Evolutionary conservation across 139 green algal genomes (phyloP).

Genomic region (Picochlorum sp.): DNA sequence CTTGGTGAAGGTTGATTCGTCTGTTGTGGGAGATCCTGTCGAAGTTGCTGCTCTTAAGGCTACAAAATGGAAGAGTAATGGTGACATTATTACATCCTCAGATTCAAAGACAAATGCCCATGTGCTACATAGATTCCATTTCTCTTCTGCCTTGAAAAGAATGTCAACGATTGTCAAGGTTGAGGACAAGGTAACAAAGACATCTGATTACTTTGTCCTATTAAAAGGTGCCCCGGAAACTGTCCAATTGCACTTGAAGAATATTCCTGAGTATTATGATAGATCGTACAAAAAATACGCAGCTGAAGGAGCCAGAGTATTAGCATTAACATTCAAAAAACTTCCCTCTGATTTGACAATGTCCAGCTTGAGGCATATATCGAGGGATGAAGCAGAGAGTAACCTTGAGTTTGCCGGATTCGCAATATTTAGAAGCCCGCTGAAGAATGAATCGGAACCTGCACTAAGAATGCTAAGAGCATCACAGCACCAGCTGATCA

Average conservation of each 20-base stretch:
- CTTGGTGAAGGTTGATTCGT: slow-evolving; percentile 55
- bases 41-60: slow-evolving; percentile 61
- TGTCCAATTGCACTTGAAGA: slow-evolving; percentile 38
- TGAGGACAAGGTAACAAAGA: neutral
- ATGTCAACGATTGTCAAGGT: slow-evolving; percentile 72
- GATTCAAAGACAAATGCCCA: slow-evolving; percentile 18
- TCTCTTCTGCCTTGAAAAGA: slow-evolving; percentile 80
- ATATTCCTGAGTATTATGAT: slow-evolving; percentile 63
- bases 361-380: slow-evolving; percentile 36
- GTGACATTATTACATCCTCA: slow-evolving; percentile 1
- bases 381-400: slow-evolving; percentile 45
- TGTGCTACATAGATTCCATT: slow-evolving; percentile 79
- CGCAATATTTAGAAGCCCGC: slow-evolving; percentile 76
- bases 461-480: slow-evolving; percentile 58
- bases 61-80: slow-evolving; percentile 13
- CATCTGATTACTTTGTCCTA: slow-evolving; percentile 30
- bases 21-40: slow-evolving; percentile 74
- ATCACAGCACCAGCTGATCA: slow-evolving; percentile 78
- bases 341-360: slow-evolving; percentile 33
- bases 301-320: slow-evolving; percentile 76
- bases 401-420: slow-evolving; percentile 66
- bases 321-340: slow-evolving; percentile 69
- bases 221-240: slow-evolving; percentile 86
- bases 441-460: slow-evolving; percentile 73
- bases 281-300: slow-evolving; percentile 73